A percentile compares a stretch with the other conserved stretches of the same genome.
phyloP scores from a whole-genome alignment of 2,329 filamentous ascomycete genomes.

The Alternaria sp. region DNA sequence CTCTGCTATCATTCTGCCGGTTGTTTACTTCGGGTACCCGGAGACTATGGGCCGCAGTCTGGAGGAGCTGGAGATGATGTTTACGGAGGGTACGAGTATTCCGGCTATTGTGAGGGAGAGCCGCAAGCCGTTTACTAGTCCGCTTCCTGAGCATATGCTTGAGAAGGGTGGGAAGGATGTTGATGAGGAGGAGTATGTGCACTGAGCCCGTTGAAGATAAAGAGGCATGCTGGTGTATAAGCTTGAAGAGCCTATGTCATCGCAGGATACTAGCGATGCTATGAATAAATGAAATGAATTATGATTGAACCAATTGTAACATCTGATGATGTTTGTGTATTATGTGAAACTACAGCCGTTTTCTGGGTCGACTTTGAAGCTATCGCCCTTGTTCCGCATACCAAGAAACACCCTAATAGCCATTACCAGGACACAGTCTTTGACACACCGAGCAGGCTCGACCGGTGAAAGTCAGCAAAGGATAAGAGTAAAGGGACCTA shows the following conservation, averaged over 20 bases:
- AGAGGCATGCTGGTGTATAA: neutral
- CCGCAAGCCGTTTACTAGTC: constrained; percentile 18
- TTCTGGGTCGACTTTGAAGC: no score
- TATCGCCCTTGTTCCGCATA: no score
- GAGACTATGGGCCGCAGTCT: constrained; percentile 59
- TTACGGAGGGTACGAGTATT: constrained; percentile 46
- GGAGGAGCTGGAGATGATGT: constrained; percentile 53
- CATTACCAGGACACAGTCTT: no score
- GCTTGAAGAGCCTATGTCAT: neutral
- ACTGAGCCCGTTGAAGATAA: neutral
- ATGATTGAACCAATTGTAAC: no score
- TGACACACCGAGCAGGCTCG: no score
- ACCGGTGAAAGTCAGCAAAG: no score
- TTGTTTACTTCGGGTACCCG: constrained; percentile 56
- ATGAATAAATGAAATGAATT: neutral
- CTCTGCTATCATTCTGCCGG: constrained; percentile 53
- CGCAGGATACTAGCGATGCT: neutral
- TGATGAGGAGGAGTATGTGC: constrained; percentile 15
- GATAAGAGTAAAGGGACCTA: no score
- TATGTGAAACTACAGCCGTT: no score
- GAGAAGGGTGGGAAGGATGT: constrained; percentile 20
- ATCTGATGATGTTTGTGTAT: no score
- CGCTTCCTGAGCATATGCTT: constrained; percentile 7
- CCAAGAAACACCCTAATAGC: no score
- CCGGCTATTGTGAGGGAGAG: constrained; percentile 27